phyloP scores from a whole-genome alignment of 768 basidiomycete species.

The Crucibulum laeve region DNA sequence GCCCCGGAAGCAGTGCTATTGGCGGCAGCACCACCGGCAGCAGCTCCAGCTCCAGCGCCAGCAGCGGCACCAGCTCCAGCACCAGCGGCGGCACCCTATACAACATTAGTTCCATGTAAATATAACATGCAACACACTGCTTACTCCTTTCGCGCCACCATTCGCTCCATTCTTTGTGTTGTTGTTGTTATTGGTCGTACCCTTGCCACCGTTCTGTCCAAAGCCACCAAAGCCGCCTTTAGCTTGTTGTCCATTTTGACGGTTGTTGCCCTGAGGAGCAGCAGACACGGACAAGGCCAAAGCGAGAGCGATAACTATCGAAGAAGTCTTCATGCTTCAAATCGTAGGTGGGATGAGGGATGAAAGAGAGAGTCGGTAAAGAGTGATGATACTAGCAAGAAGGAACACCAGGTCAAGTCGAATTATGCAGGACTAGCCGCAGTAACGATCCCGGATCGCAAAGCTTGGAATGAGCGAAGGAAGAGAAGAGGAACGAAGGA shows the following conservation, averaged over 20 bases:
- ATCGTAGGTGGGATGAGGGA: conserved; percentile 3
- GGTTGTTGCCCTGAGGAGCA: conserved; percentile 12
- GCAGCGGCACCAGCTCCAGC: conserved; percentile 4
- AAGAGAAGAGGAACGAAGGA: conserved; percentile 10
- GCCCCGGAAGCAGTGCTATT: conserved; percentile 8
- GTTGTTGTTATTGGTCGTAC: conserved; percentile 5
- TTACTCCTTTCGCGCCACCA: not conserved
- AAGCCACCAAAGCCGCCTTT: conserved; percentile 6
- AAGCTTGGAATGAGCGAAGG: conserved; percentile 12
- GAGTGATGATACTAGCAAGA: conserved; percentile 17
- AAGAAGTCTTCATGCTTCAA: conserved; percentile 25
- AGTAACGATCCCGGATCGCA: conserved; percentile 25
- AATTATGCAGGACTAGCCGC: conserved; percentile 20
- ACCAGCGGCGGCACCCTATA: no score
- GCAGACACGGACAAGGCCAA: conserved; percentile 23
- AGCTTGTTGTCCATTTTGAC: conserved; percentile 10
- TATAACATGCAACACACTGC: conserved; percentile 8
- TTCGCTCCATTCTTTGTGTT: conserved; percentile 10
- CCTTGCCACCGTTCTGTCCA: conserved; percentile 1
- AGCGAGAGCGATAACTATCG: conserved; percentile 21
- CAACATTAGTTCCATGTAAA: conserved; percentile 1
- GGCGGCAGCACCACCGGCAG: conserved; percentile 5
- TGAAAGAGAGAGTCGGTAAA: conserved; percentile 14
- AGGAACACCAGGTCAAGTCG: not conserved
- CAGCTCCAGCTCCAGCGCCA: conserved; percentile 5